Evolutionary conservation across 331 rosid species (phyloP), one percentile per base, ranked within the genome.

Genomic region (Arachis monticola): DNA sequence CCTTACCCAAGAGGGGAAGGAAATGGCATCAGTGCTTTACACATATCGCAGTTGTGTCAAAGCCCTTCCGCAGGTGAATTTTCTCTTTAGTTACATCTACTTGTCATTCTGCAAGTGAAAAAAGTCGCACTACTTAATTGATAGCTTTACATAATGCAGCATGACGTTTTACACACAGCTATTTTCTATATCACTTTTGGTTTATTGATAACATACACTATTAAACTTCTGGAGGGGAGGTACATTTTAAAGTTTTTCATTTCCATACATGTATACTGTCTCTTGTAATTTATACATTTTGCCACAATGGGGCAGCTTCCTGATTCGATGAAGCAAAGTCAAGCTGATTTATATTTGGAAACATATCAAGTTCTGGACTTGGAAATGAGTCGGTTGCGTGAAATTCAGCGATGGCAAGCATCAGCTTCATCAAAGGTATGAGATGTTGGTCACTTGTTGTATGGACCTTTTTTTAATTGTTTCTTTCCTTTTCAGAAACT

Each of bases 311-410:
- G 76, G 64, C 90, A 94, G 99, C 96, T 94, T 76, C 99, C 99
- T 2, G 99, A 94, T 72, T 92, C 97, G 78, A 94, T 94, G 99
- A 94, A 94, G 90, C 99, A 94, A 87, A 94, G 93, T 81, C 99
- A 94, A 90, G 93, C 97, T 75, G 99, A 94, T 78, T 89, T 94
- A 77, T 94, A 94, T 82, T 78, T 92, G 82, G 97, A 92, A 83
- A 94, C 99, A 5, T 94, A 94, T 81, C 97, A 94, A 94, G 99
- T 92, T 82, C 77, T 94, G 80, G 99, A 92, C 86, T 87, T 94
- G 96, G 99, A 94, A 80, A 94, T 94, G 99, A 92, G 99, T 68
- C 99, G 97, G 50, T 74, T 94, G 69, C 97, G 97, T 77, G 96
- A 94, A 85, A 94, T 94, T 82, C 99, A 94, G 82, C 79, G 94